Base-by-base conservation (phyloP, 2,329 filamentous ascomycete genomes). In the Exophiala sp. region DNA sequence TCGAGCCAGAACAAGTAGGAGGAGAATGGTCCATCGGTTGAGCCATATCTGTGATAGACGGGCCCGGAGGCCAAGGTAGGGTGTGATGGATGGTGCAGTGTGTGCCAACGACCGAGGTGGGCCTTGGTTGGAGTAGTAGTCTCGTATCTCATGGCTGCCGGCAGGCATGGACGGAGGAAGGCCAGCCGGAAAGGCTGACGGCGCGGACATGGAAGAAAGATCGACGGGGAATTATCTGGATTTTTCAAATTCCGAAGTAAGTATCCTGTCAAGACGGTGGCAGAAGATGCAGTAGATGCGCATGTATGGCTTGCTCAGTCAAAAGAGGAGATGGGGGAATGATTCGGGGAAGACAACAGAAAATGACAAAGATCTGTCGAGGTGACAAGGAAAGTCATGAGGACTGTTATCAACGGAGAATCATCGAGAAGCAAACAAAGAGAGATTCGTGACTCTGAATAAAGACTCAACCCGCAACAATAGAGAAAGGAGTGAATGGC, bases 41-140 rank as follows among this genome's bases (percentile, higher is more conserved):
- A 98, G 83, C 89, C 91, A 96, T 68, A 94, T 79, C 74, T 98
- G 93, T 45, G 93, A 97, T 62, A 97, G 78, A 63, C 90, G 84
- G 62, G 91, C 84, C 64, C 83, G 82, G 64, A 96, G 81, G 62
- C 90, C 89, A 57, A 98, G 85, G 68, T 97, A 97, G 55, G 93
- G 91, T 57, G 89, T 96, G 64, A 86, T 78, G 65, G 80, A 80
- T 66, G 80, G 80, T 68, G 81, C 78, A 57, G 85, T 82, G 66
- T 80, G 77, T 64, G 75, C 69, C 66, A 72, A 65, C 69, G 77
- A 74, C 71, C 76, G 76, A 68, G 77, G 68, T 49, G 64, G 65
- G 64, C 73, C 73, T 67, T 76, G 73, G 58, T 70, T 66, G 66
- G 70, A 73, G 70, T 78, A 79, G 73, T 77, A 77, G 70, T 78